Percentiles rank a stretch among this genome's conserved stretches.
phyloP scores from a whole-genome alignment of 1,139 yeast species.

The Hyphopichia burtonii region DNA sequence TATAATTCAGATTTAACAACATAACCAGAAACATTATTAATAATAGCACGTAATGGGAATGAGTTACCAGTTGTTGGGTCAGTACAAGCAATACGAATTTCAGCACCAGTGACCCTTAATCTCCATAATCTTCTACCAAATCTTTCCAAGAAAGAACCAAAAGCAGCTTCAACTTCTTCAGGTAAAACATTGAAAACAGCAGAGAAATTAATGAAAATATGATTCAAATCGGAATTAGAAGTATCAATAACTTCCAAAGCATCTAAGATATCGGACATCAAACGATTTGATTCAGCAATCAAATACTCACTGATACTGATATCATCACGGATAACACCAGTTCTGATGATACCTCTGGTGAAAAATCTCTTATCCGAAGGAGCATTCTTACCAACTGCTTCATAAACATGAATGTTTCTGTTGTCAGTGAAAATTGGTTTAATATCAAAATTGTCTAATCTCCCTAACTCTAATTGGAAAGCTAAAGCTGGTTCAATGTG shows the following conservation, averaged over 20 bases:
- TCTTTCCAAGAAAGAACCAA: constrained; percentile 96
- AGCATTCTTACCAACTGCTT: constrained; percentile 92
- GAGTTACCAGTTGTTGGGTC: constrained; percentile 86
- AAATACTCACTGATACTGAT: constrained; percentile 90
- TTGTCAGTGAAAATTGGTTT: constrained; percentile 95
- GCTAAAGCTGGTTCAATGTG: constrained; percentile 98
- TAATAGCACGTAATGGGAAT: constrained; percentile 94
- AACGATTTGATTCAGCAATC: constrained; percentile 92
- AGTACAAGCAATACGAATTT: constrained; percentile 91
- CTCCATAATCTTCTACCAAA: constrained; percentile 97
- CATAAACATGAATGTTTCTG: constrained; percentile 95
- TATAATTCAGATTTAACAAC: constrained; percentile 94
- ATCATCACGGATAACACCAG: constrained; percentile 91
- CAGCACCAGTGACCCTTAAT: constrained; percentile 95
- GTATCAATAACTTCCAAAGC: constrained; percentile 94
- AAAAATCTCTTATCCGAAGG: constrained; percentile 93
- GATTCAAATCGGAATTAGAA: constrained; percentile 92
- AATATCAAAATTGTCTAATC: constrained; percentile 91
- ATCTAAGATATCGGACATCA: constrained; percentile 93
- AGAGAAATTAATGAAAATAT: constrained; percentile 92
- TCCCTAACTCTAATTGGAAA: constrained; percentile 91
- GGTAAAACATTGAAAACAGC: constrained; percentile 93
- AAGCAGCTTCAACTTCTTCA: constrained; percentile 94
- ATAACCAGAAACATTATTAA: constrained; percentile 94
- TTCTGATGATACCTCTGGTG: constrained; percentile 95